Evolutionary conservation across 306 rosid species (phyloP), one percentile per base, ranked within the genome.

Genomic region (Vigna angularis): DNA sequence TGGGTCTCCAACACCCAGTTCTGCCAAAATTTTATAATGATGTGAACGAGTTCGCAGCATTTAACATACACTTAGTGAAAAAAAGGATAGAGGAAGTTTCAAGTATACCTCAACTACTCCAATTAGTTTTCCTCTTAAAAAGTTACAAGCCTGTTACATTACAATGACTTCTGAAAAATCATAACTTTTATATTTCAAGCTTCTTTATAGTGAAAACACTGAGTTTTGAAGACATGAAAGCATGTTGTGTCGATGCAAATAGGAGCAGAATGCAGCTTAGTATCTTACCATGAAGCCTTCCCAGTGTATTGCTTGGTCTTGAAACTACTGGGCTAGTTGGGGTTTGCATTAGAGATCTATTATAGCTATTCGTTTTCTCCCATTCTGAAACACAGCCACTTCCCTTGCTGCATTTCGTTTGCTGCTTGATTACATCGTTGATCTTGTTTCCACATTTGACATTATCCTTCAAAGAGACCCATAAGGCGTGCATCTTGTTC

Each of bases 401-500:
- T 76, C 84, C 83, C 59, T 79, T 85, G 61, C 74, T 5, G 4
- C 66, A 49, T 67, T 52, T 89, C 17, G 82, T 51, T 13, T 79
- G 75, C 15, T 45, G 57, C 72, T 53, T 75, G 67, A 88, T 65
- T 50, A 87, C 94, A 81, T 85, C 89, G 11, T 80, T 81, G 62
- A 82, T 70, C 83, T 82, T 91, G 67, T 28, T 81, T 61, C 91
- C 93, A 85, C 97, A 91, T 62, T 76, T 80, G 7, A 84, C 85
- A 53, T 87, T 89, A 50, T 85, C 88, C 85, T 84, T 91, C 80
- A 89, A 69, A 9, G 86, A 88, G 7, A 85, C 63, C 97, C 97
- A 91, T 38, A 88, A 38, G 15, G 83, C 75, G 66, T 82, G 83
- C 94, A 90, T 88, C 82, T 88, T 82, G 77, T 48, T 83, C 76